These are phyloP conservation scores for Monosporascus sp. DNA, from an alignment of 2,329 filamentous ascomycete genomes.

Conservation along the genomic window DNA sequence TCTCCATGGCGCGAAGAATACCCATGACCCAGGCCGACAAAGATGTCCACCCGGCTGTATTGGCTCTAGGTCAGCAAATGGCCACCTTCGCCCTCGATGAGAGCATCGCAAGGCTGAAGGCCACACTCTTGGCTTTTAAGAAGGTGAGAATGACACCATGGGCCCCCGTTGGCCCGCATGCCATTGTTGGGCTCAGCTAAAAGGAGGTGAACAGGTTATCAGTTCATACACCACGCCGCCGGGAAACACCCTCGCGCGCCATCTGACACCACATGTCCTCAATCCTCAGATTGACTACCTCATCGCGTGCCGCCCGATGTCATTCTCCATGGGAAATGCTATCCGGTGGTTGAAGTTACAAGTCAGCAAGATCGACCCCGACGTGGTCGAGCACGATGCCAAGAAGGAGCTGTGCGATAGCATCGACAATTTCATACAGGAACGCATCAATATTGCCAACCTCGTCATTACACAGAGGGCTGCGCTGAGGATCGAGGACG, in stretches of 20 bases:
- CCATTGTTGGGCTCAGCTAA: slow-evolving; percentile 7
- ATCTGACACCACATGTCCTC: slow-evolving; percentile 85
- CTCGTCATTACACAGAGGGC: slow-evolving; percentile 77
- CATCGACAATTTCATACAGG: slow-evolving; percentile 86
- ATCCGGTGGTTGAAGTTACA: slow-evolving; percentile 92
- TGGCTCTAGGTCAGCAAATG: slow-evolving; percentile 86
- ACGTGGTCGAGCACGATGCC: slow-evolving; percentile 73
- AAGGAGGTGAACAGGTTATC: slow-evolving; percentile 59
- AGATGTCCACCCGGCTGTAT: slow-evolving; percentile 79
- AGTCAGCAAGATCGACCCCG: slow-evolving; percentile 85
- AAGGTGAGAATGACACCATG: slow-evolving; percentile 48
- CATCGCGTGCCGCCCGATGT: slow-evolving; percentile 89
- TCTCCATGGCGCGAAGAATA: slow-evolving; percentile 62
- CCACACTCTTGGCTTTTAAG: slow-evolving; percentile 85
- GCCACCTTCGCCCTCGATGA: slow-evolving; percentile 83
- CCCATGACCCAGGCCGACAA: slow-evolving; percentile 56
- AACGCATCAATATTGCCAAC: slow-evolving; percentile 83
- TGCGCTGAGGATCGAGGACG: slow-evolving; percentile 68
- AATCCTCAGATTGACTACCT: slow-evolving; percentile 95
- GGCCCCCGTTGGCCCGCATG: not conserved
- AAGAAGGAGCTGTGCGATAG: slow-evolving; percentile 72
- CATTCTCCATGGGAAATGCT: slow-evolving; percentile 94
- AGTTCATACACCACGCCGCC: slow-evolving; percentile 86
- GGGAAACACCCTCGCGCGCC: slow-evolving; percentile 78
- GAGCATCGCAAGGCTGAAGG: slow-evolving; percentile 80